Conservation (phyloP, 169 alveolate species). For the Plasmodium inui region DNA sequence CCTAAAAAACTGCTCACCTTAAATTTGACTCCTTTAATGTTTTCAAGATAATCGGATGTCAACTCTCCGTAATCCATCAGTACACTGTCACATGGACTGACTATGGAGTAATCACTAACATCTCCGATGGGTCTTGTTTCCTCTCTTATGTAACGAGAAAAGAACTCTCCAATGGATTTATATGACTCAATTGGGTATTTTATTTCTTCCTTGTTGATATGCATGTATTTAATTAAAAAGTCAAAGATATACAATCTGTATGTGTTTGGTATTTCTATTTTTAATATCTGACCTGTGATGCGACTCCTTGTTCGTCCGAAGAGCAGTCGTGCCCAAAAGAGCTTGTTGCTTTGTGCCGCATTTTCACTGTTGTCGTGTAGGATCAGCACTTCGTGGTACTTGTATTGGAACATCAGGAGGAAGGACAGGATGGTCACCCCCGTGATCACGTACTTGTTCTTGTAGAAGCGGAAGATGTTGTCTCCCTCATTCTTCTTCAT, state of each 20-base stretch:
- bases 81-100: slow-evolving; percentile 66
- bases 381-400: slow-evolving; percentile 53
- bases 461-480: not conserved
- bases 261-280: slow-evolving; percentile 22
- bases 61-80: slow-evolving; percentile 62
- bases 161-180: slow-evolving; percentile 44
- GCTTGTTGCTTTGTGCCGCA: slow-evolving; percentile 9
- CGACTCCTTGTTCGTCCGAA: slow-evolving; percentile 68
- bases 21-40: slow-evolving; percentile 53
- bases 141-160: slow-evolving; percentile 61
- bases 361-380: slow-evolving; percentile 10
- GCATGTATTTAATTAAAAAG: slow-evolving; percentile 31
- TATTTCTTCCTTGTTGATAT: slow-evolving; percentile 56
- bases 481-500: slow-evolving; percentile 1
- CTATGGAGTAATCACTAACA: slow-evolving; percentile 41
- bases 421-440: slow-evolving; percentile 46
- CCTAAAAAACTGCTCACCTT: slow-evolving; percentile 50
- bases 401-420: slow-evolving; percentile 51
- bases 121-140: slow-evolving; percentile 66
- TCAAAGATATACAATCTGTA: slow-evolving; percentile 34
- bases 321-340: slow-evolving; percentile 42
- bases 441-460: slow-evolving; percentile 44
- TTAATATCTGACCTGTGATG: slow-evolving; percentile 26
- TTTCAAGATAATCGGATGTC: slow-evolving; percentile 14
- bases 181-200: slow-evolving; percentile 70